These are phyloP conservation scores for Vachellia collinsii DNA, from an alignment of 306 rosid genomes.

Conservation along the genomic window DNA sequence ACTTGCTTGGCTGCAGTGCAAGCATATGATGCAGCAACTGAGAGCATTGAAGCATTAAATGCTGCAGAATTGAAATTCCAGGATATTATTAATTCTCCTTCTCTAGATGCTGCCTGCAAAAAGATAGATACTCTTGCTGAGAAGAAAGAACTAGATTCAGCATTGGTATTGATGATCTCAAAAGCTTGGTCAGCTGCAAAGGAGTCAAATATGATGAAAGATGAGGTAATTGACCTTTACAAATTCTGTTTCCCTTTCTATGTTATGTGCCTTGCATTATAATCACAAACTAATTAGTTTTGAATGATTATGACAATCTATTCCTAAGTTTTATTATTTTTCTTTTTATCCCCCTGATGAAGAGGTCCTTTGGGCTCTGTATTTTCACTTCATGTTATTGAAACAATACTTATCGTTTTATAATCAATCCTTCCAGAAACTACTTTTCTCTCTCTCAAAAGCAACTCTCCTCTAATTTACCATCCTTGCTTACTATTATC, in stretches of 20 bases:
- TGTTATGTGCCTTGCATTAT: slow-evolving; percentile 10
- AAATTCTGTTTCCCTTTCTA: slow-evolving; percentile 21
- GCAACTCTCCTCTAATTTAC: neutral
- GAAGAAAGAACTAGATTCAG: slow-evolving; percentile 83
- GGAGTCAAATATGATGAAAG: slow-evolving; percentile 80
- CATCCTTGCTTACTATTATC: neutral
- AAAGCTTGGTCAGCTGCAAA: slow-evolving; percentile 98
- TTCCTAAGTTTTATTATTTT: neutral
- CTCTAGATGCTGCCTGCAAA: slow-evolving; percentile 86
- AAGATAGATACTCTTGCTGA: slow-evolving; percentile 92
- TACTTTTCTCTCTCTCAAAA: neutral
- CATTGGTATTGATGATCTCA: slow-evolving; percentile 91
- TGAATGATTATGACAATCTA: slow-evolving; percentile 16
- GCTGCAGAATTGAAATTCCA: slow-evolving; percentile 91
- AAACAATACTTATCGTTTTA: too few relatives aligned
- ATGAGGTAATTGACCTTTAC: slow-evolving; percentile 63
- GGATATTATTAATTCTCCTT: slow-evolving; percentile 86
- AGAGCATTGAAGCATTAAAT: slow-evolving; percentile 77
- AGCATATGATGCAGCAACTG: slow-evolving; percentile 77
- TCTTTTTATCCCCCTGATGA: neutral
- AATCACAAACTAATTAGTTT: slow-evolving; percentile 5
- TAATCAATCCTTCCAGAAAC: neutral
- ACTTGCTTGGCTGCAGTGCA: slow-evolving; percentile 85
- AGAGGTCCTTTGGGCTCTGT: neutral
- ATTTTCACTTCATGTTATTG: neutral